Evolutionary conservation across 352 stramenopile species (phyloP).

Genomic region (Globisporangium polare): DNA sequence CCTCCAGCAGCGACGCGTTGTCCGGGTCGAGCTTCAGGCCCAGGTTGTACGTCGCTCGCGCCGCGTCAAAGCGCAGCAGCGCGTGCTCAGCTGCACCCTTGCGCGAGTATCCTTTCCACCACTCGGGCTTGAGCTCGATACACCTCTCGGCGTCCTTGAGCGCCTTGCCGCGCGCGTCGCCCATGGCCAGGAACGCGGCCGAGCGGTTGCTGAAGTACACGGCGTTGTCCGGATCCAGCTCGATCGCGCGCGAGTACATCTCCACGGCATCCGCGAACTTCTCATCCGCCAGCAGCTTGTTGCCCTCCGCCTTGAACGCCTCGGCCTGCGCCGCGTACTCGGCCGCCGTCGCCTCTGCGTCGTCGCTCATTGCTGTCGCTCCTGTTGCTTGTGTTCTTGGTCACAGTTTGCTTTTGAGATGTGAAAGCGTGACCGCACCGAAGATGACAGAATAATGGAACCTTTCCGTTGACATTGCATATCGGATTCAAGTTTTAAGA

Average conservation of each 20-base stretch:
- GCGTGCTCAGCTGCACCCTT: constrained; percentile 80
- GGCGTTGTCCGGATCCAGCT: constrained; percentile 80
- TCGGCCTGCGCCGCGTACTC: constrained; percentile 73
- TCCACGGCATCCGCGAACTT: constrained; percentile 64
- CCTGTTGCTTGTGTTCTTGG: neutral
- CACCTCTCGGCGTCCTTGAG: constrained; percentile 74
- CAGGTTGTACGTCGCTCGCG: constrained; percentile 64
- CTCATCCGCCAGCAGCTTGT: constrained; percentile 57
- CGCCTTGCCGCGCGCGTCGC: constrained; percentile 76
- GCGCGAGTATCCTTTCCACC: constrained; percentile 86
- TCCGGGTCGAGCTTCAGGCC: constrained; percentile 65
- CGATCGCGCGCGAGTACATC: constrained; percentile 81
- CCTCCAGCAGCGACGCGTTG: constrained; percentile 60
- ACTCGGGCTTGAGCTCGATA: constrained; percentile 72
- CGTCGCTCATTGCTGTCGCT: constrained; percentile 9
- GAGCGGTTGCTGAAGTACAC: constrained; percentile 87
- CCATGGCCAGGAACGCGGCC: constrained; percentile 74
- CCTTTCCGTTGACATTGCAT: neutral
- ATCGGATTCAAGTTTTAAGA: neutral
- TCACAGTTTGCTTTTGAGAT: neutral
- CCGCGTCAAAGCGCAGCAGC: constrained; percentile 67
- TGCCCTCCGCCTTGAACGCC: constrained; percentile 83
- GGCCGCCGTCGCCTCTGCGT: neutral
- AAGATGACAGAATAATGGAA: neutral
- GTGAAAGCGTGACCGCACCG: neutral